Evolutionary conservation across 306 rosid genomes (phyloP).

Genomic region (Geum urbanum): DNA sequence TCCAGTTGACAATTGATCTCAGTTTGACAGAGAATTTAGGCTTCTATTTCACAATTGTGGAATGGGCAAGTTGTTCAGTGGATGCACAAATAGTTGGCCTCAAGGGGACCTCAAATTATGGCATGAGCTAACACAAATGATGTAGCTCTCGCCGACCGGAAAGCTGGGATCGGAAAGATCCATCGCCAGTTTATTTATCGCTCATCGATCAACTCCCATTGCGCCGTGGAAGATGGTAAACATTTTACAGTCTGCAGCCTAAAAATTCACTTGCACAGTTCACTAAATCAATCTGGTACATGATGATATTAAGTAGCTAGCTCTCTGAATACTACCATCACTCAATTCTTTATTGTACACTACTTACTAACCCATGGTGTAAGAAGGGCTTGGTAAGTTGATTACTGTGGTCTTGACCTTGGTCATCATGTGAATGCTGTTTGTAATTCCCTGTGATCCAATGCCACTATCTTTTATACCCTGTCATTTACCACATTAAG

Average conservation of each 20-base stretch:
- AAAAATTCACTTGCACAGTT: conserved; percentile 1
- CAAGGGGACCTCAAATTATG: conserved; percentile 5
- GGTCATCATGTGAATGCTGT: conserved; percentile 99
- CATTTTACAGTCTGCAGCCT: conserved; percentile 20
- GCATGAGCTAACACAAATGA: background rate
- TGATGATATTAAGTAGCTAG: background rate
- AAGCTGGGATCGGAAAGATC: background rate
- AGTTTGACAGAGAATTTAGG: too few relatives aligned
- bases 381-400: conserved; percentile 85
- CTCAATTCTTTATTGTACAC: background rate
- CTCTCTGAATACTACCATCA: background rate
- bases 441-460: conserved; percentile 96
- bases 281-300: background rate
- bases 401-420: conserved; percentile 84
- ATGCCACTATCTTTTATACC: conserved; percentile 97
- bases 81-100: background rate
- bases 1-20: too few relatives aligned
- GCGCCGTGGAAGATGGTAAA: background rate
- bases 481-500: conserved; percentile 32
- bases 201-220: conserved; percentile 8
- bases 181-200: conserved; percentile 6
- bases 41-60: too few relatives aligned
- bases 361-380: conserved; percentile 73
- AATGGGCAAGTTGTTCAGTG: too few relatives aligned
- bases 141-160: background rate